Evolutionary conservation across 495 filamentous ascomycete species (phyloP).

Genomic region (Sordaria brevicollis): DNA sequence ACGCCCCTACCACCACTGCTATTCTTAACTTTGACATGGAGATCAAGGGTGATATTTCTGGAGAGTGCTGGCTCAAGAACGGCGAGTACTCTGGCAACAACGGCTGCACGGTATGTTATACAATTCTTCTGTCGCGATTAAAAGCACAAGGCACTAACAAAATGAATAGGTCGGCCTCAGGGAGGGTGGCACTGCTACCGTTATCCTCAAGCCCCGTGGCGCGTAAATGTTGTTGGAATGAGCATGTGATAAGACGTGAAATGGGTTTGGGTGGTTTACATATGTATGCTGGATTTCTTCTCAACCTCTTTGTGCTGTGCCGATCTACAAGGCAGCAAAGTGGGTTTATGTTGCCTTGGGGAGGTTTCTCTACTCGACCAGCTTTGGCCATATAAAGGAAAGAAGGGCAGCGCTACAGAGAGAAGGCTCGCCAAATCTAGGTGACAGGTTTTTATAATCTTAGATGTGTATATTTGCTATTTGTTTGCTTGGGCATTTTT

Average conservation of each 20-base stretch:
- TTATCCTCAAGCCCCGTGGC: conserved; percentile 19
- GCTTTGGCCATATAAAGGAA: conserved; percentile 1
- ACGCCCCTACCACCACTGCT: conserved; percentile 47
- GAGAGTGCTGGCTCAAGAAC: conserved; percentile 59
- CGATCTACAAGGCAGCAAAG: not conserved
- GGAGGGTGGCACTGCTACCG: conserved; percentile 24
- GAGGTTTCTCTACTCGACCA: not conserved
- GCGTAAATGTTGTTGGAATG: not conserved
- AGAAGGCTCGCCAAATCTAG: conserved; percentile 2
- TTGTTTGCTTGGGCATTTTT: not conserved
- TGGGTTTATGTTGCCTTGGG: not conserved
- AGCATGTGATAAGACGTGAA: not conserved
- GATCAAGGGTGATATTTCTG: conserved; percentile 53
- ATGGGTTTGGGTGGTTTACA: not conserved
- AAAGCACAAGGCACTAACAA: conserved; percentile 8
- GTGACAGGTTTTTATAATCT: conserved; percentile 10
- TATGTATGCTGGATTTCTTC: not conserved
- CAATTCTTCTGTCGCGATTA: not conserved
- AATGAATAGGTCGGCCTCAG: conserved; percentile 26
- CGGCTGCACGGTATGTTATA: conserved; percentile 61
- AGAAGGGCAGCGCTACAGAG: conserved; percentile 8
- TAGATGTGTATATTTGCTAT: conserved; percentile 37
- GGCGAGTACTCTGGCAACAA: conserved; percentile 48
- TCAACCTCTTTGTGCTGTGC: not conserved
- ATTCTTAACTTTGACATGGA: conserved; percentile 64